Conservation (phyloP, 371 early-diverging fungal genomes). For the Batkoa obscura region DNA sequence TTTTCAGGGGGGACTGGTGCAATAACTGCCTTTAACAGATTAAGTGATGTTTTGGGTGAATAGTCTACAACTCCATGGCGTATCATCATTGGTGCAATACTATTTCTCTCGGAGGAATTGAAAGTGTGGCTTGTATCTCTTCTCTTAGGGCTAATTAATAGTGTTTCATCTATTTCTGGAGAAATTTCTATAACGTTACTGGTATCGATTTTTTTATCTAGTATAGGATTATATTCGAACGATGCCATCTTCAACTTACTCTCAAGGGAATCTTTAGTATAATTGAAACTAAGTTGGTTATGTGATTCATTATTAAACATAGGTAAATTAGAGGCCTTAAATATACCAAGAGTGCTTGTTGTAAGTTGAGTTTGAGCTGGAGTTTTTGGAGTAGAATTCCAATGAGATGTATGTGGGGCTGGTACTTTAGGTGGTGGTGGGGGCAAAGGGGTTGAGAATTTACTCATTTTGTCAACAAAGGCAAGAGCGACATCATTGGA, state of each 20-base stretch:
- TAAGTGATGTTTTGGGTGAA: background rate
- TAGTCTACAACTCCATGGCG: background rate
- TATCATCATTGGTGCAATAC: background rate
- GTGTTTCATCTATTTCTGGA: background rate
- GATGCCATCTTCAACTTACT: background rate
- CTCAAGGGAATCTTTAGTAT: background rate
- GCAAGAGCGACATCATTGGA: background rate
- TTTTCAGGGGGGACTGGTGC: background rate
- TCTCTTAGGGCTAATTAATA: background rate
- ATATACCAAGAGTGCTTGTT: background rate
- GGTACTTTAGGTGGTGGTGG: background rate
- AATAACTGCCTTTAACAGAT: background rate
- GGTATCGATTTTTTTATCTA: background rate
- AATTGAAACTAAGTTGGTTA: background rate
- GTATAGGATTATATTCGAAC: background rate
- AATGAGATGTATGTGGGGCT: background rate
- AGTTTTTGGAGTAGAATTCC: background rate
- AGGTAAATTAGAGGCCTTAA: background rate
- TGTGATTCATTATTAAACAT: background rate
- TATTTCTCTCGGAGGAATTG: background rate
- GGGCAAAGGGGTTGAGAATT: background rate
- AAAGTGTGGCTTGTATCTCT: background rate
- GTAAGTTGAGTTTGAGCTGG: background rate
- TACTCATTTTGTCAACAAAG: background rate
- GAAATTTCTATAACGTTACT: background rate